These are phyloP conservation scores for Sporothrix curviconia DNA, from an alignment of 2,329 filamentous ascomycete species.

Conservation along the genomic window DNA sequence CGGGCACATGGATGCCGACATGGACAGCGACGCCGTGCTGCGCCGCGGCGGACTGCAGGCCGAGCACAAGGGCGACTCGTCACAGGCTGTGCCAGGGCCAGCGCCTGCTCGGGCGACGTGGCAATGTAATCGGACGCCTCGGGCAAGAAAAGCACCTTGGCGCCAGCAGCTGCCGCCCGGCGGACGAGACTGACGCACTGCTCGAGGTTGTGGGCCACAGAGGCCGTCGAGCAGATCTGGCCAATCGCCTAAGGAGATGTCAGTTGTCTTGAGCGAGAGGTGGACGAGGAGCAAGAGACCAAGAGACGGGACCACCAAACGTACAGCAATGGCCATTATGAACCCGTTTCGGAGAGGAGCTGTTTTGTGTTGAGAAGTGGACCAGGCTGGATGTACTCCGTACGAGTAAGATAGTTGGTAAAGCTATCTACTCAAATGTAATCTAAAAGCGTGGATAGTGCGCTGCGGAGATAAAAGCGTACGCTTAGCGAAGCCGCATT, in stretches of 20 bases:
- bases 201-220: slow-evolving; percentile 68
- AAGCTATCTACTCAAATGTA: too few species aligned
- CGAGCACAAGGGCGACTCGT: slow-evolving; percentile 62
- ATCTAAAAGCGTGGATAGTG: too few species aligned
- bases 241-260: slow-evolving; percentile 61
- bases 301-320: too few species aligned
- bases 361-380: not conserved
- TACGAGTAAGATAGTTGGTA: too few species aligned
- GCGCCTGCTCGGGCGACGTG: slow-evolving; percentile 57
- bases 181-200: slow-evolving; percentile 67
- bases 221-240: slow-evolving; percentile 80
- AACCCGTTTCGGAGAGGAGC: too few species aligned
- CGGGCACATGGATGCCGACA: slow-evolving; percentile 80
- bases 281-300: not conserved
- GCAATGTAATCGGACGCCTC: slow-evolving; percentile 90
- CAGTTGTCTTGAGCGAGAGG: not conserved
- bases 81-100: slow-evolving; percentile 63
- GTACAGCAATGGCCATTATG: slow-evolving; percentile 7
- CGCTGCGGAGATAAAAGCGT: slow-evolving; percentile 2
- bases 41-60: slow-evolving; percentile 63
- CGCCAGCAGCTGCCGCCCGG: slow-evolving; percentile 68
- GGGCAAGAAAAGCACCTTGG: slow-evolving; percentile 79
- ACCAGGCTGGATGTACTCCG: too few species aligned
- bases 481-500: not conserved
- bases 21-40: slow-evolving; percentile 63